Percentiles rank a stretch among this genome's conserved stretches.
These are phyloP conservation scores for Hordeum vulgare DNA, from an alignment of 176 grass and related monocot genomes.

Conservation along the genomic window MorexV3_pseudomolecules_assembly NC_058522.1:159200465-159200964, in stretches of 20 bases:
- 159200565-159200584: neutral
- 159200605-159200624: slow-evolving; percentile 13
- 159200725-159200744: slow-evolving; percentile 94
- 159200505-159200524: neutral
- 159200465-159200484: neutral
- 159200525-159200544: neutral
- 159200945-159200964: slow-evolving; percentile 2
- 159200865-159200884: slow-evolving; percentile 54
- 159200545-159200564: neutral
- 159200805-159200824: slow-evolving; percentile 42
- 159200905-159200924: slow-evolving; percentile 74
- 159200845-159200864: slow-evolving; percentile 44
- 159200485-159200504: neutral
- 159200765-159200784: slow-evolving; percentile 91
- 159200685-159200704: slow-evolving; percentile 78
- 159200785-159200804: slow-evolving; percentile 76
- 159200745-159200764: slow-evolving; percentile 97
- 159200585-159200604: neutral
- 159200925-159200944: slow-evolving; percentile 29
- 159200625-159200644: neutral
- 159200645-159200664: neutral
- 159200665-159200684: neutral
- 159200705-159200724: slow-evolving; percentile 65
- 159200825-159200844: slow-evolving; percentile 76
- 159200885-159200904: slow-evolving; percentile 67